phyloP scores from a whole-genome alignment of 177 flowering plant genomes.

The Vitis hybrid region DNA sequence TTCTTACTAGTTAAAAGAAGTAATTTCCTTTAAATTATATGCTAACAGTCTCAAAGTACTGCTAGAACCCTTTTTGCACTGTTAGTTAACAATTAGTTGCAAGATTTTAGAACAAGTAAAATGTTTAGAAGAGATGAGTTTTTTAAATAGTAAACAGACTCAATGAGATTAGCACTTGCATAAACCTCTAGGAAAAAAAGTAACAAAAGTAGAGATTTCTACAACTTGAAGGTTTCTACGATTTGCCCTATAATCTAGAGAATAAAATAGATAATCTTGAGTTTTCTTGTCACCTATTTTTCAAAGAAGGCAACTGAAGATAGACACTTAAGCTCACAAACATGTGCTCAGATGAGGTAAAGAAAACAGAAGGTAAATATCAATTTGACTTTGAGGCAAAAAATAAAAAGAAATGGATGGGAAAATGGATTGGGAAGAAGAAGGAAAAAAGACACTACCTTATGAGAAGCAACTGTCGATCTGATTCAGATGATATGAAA shows the following conservation, averaged over 20 bases:
- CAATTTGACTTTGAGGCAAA: too few species aligned
- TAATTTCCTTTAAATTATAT: too few species aligned
- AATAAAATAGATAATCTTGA: not conserved
- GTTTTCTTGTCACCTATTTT: not conserved
- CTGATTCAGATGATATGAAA: constrained; percentile 84
- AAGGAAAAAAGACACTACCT: constrained; percentile 39
- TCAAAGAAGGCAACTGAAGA: not conserved
- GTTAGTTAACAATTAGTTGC: too few species aligned
- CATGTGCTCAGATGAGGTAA: not conserved
- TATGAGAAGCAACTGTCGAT: constrained; percentile 80
- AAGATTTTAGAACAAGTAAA: too few species aligned
- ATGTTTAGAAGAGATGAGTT: not conserved
- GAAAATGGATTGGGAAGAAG: not conserved
- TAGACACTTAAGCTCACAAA: not conserved
- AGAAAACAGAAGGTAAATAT: not conserved
- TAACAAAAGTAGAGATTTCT: not conserved
- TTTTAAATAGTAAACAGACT: not conserved
- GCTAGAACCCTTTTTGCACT: too few species aligned
- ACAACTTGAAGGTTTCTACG: not conserved
- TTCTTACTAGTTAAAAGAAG: too few species aligned
- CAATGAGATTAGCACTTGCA: too few species aligned
- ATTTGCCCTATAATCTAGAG: not conserved
- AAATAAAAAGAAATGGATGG: not conserved
- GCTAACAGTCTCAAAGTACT: too few species aligned
- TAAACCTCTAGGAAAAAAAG: not conserved